Percentiles rank a stretch among this genome's conserved stretches.
Evolutionary conservation across 805 yeast genomes (phyloP).

Genomic region (Ogataea pini): DNA sequence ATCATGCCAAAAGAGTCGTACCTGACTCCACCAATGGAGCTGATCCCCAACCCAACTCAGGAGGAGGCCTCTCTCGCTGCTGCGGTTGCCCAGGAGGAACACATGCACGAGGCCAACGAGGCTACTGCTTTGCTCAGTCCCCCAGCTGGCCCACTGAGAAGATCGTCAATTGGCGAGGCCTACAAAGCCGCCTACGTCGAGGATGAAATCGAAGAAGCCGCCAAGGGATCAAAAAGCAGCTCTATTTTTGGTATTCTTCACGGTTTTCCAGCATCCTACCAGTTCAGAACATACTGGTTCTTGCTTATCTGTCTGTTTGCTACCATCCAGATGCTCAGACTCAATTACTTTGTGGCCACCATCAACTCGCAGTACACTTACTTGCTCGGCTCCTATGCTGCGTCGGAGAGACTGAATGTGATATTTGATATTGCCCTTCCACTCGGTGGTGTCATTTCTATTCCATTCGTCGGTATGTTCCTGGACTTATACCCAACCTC

Average conservation of each 20-base stretch:
- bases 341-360: constrained; percentile 61
- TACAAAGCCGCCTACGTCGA: constrained; percentile 53
- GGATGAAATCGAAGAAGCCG: constrained; percentile 44
- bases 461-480: constrained; percentile 54
- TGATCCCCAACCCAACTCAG: constrained; percentile 34
- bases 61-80: constrained; percentile 30
- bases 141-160: constrained; percentile 33
- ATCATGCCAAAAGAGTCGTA: constrained; percentile 55
- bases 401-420: constrained; percentile 44
- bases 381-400: constrained; percentile 40
- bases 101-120: constrained; percentile 24
- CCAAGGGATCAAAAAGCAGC: constrained; percentile 37
- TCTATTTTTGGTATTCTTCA: constrained; percentile 57
- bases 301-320: constrained; percentile 48
- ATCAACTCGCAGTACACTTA: constrained; percentile 55
- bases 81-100: constrained; percentile 31
- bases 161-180: constrained; percentile 59
- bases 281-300: constrained; percentile 55
- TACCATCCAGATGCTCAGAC: constrained; percentile 57
- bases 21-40: constrained; percentile 40
- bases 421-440: constrained; percentile 57
- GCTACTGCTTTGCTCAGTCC: constrained; percentile 19
- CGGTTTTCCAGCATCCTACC: constrained; percentile 50
- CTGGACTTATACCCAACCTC: constrained; percentile 51
- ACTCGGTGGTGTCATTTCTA: constrained; percentile 54